Percentiles rank a stretch among this genome's conserved stretches.
Conservation (phyloP, 768 basidiomycete species). For the Plicaturopsis crispa region DNA sequence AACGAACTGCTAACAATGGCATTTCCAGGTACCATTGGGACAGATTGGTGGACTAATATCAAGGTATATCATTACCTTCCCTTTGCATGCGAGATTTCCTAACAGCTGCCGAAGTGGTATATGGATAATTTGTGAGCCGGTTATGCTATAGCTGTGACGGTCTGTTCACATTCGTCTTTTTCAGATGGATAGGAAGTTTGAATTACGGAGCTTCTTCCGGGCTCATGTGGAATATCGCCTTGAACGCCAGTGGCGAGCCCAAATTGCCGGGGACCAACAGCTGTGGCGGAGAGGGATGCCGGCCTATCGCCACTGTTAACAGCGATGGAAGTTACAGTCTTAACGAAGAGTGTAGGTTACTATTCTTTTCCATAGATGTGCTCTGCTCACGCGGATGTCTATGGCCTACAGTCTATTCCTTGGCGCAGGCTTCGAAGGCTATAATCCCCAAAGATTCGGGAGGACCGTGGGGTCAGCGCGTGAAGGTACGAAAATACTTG, state of each 20-base stretch:
- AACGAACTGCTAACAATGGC: not conserved
- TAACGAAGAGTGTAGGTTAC: constrained; percentile 63
- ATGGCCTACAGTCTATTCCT: constrained; percentile 44
- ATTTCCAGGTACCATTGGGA: constrained; percentile 43
- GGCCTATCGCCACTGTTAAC: constrained; percentile 61
- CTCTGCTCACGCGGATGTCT: constrained; percentile 1
- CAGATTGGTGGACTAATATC: constrained; percentile 77
- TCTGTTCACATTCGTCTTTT: constrained; percentile 16
- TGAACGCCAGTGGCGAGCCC: constrained; percentile 56
- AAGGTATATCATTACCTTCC: constrained; percentile 38
- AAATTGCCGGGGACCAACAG: constrained; percentile 56
- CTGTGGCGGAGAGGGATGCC: constrained; percentile 55
- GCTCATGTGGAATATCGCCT: constrained; percentile 73
- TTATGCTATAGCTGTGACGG: constrained; percentile 3
- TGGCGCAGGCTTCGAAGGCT: constrained; percentile 73
- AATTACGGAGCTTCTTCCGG: constrained; percentile 35
- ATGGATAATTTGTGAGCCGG: constrained; percentile 53
- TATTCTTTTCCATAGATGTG: not conserved
- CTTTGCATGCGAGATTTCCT: not conserved
- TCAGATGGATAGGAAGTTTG: constrained; percentile 33
- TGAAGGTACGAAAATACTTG: constrained; percentile 39
- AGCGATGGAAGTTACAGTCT: constrained; percentile 52
- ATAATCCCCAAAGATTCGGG: constrained; percentile 59
- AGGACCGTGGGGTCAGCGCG: constrained; percentile 63
- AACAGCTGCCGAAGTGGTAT: constrained; percentile 41